A percentile compares a stretch with the other conserved stretches of the same genome.
These are phyloP conservation scores for Candida michaelii DNA, from an alignment of 805 yeast genomes.

Conservation along the genomic window DNA sequence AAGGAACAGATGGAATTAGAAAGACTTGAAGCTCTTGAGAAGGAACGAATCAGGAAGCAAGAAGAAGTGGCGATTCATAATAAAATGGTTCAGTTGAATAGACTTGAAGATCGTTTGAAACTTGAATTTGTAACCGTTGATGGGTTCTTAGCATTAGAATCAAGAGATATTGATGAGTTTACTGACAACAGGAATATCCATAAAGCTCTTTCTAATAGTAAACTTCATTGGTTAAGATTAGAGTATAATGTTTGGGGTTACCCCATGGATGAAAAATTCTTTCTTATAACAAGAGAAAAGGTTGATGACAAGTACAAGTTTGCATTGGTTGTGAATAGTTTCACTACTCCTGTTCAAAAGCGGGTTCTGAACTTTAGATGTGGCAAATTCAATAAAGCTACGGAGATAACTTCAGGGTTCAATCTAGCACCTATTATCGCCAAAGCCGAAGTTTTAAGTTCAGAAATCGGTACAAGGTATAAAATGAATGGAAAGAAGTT, in stretches of 20 bases:
- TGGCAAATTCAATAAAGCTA: constrained; percentile 12
- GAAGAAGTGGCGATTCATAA: constrained; percentile 14
- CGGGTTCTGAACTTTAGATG: constrained; percentile 22
- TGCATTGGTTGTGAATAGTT: constrained; percentile 13
- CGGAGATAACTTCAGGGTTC: constrained; percentile 10
- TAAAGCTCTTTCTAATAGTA: constrained; percentile 15
- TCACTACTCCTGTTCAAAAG: constrained; percentile 16
- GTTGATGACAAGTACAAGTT: constrained; percentile 12
- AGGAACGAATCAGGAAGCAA: constrained; percentile 12
- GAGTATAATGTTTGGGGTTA: constrained; percentile 35
- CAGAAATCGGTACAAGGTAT: constrained; percentile 2
- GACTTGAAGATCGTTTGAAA: constrained; percentile 15
- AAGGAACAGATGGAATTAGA: constrained; percentile 11
- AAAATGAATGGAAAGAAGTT: neutral
- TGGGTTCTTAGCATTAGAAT: constrained; percentile 31
- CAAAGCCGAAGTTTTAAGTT: constrained; percentile 18
- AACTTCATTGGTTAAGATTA: constrained; percentile 28
- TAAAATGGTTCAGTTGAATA: constrained; percentile 13
- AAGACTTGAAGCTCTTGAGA: constrained; percentile 10
- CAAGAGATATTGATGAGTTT: constrained; percentile 12
- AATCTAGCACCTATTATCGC: constrained; percentile 19
- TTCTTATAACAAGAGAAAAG: constrained; percentile 7
- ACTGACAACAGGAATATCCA: constrained; percentile 15
- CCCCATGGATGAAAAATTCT: constrained; percentile 14
- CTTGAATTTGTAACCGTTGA: constrained; percentile 40